phyloP scores from a whole-genome alignment of 2,329 filamentous ascomycete species.

The Colletotrichum sp. region DNA sequence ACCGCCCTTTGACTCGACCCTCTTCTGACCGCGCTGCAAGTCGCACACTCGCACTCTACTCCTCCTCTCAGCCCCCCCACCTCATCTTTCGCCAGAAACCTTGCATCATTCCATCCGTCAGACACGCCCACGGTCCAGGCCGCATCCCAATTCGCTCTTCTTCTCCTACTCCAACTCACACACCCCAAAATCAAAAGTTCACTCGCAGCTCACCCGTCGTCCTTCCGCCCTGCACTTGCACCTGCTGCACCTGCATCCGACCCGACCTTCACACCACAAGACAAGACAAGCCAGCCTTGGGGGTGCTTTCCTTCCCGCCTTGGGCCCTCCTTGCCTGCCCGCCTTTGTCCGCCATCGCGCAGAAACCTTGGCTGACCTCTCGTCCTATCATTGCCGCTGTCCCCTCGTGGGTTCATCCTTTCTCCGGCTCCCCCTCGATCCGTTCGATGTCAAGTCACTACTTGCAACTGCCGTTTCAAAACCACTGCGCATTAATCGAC shows the following conservation, averaged over 20 bases:
- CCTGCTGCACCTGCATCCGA: background rate
- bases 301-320: background rate
- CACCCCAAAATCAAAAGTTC: background rate
- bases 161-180: background rate
- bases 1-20: slow-evolving; percentile 13
- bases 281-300: background rate
- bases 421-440: slow-evolving; percentile 17
- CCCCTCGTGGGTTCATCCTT: slow-evolving; percentile 20
- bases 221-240: background rate
- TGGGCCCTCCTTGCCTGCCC: slow-evolving; percentile 5
- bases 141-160: background rate
- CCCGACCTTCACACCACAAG: background rate
- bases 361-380: slow-evolving; percentile 4
- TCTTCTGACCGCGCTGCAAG: background rate
- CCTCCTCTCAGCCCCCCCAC: background rate
- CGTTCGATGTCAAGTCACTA: slow-evolving; percentile 20
- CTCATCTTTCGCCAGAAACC: slow-evolving; percentile 5
- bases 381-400: slow-evolving; percentile 18
- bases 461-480: slow-evolving; percentile 16
- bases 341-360: background rate
- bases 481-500: slow-evolving; percentile 13
- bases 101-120: slow-evolving; percentile 12
- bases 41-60: background rate
- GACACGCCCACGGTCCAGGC: slow-evolving; percentile 7
- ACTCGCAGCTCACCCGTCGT: background rate